Evolutionary conservation across 352 stramenopile species (phyloP).

Genomic region (Globisporangium emineosum): DNA sequence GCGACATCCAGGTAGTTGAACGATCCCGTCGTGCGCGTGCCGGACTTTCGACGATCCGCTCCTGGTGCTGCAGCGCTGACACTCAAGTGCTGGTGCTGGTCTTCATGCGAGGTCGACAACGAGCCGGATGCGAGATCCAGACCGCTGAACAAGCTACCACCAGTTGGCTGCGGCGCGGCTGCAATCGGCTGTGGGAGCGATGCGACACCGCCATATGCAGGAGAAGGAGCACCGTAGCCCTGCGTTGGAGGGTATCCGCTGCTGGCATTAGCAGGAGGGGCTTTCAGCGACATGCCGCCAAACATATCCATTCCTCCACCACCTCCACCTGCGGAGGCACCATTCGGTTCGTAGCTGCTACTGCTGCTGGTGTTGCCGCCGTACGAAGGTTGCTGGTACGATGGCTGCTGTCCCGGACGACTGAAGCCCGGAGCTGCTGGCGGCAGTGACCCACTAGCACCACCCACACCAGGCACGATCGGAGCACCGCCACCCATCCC

Average conservation of each 20-base stretch:
- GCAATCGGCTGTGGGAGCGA: conserved; percentile 5
- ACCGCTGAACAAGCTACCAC: conserved; percentile 41
- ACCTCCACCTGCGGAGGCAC: not conserved
- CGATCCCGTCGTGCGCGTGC: conserved; percentile 29
- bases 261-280: conserved; percentile 12
- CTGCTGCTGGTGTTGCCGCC: conserved; percentile 12
- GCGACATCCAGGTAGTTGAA: conserved; percentile 71
- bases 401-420: conserved; percentile 14
- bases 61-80: not conserved
- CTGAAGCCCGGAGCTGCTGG: conserved; percentile 11
- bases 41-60: conserved; percentile 37
- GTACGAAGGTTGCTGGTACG: conserved; percentile 15
- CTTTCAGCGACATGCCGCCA: conserved; percentile 68
- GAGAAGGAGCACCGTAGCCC: conserved; percentile 25
- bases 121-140: conserved; percentile 39
- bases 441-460: conserved; percentile 9
- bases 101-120: conserved; percentile 22
- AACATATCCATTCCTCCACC: conserved; percentile 58
- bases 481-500: conserved; percentile 1
- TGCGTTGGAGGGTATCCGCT: conserved; percentile 10
- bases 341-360: conserved; percentile 14
- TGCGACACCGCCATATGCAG: conserved; percentile 16
- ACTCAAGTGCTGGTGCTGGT: conserved; percentile 9
- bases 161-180: not conserved
- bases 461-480: conserved; percentile 6